Conservation (phyloP, 495 filamentous ascomycete species). For the Neurospora hispaniola region DNA sequence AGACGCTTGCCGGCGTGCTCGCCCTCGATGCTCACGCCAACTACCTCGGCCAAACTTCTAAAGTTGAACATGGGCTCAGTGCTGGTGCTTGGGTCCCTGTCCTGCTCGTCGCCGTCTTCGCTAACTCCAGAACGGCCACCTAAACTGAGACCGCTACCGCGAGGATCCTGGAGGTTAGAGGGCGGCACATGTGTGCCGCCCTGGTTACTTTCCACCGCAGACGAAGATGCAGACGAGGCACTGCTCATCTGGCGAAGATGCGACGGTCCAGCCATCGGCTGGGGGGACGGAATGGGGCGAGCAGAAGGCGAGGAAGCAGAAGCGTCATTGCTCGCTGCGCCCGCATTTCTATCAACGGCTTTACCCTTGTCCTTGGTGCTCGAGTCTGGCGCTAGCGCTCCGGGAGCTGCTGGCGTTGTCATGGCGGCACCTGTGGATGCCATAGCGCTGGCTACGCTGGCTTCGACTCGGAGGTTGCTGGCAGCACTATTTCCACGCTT, state of each 20-base stretch:
- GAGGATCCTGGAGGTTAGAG: conserved; percentile 34
- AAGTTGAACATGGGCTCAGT: conserved; percentile 86
- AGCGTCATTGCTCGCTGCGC: conserved; percentile 10
- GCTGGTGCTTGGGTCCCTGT: conserved; percentile 40
- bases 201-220: conserved; percentile 52
- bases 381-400: conserved; percentile 8
- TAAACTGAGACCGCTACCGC: conserved; percentile 32
- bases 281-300: conserved; percentile 29
- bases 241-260: conserved; percentile 73
- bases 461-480: conserved; percentile 38
- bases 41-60: conserved; percentile 74
- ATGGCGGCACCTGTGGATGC: conserved; percentile 16
- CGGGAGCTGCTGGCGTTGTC: conserved; percentile 12
- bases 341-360: conserved; percentile 50
- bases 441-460: conserved; percentile 25
- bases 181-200: conserved; percentile 41
- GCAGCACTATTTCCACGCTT: conserved; percentile 45
- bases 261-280: conserved; percentile 43
- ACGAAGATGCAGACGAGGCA: conserved; percentile 71
- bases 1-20: conserved; percentile 21
- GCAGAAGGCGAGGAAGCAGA: conserved; percentile 25
- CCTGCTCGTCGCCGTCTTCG: conserved; percentile 29
- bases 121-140: conserved; percentile 26
- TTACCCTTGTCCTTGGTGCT: conserved; percentile 63
- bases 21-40: conserved; percentile 47